Evolutionary conservation across 2,329 filamentous ascomycete genomes (phyloP).

Genomic region (Ophiostoma quercus): DNA sequence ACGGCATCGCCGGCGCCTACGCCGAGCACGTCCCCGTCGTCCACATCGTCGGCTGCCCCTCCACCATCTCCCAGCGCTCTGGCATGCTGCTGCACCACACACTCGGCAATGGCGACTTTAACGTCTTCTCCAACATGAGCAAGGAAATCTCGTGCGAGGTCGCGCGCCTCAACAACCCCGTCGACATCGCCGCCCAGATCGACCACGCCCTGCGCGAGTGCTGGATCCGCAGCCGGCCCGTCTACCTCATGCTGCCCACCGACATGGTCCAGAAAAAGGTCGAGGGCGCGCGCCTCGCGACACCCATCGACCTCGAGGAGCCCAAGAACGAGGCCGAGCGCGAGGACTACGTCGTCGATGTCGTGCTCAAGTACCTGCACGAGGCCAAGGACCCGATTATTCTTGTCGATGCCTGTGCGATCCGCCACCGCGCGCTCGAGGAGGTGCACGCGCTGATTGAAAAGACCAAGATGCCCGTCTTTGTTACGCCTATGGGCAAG

Average conservation of each 20-base stretch:
- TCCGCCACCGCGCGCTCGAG: constrained; percentile 66
- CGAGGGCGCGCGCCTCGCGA: constrained; percentile 66
- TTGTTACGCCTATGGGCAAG: constrained; percentile 89
- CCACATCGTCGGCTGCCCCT: constrained; percentile 43
- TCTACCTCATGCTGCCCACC: constrained; percentile 78
- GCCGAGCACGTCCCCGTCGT: constrained; percentile 52
- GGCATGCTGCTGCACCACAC: constrained; percentile 44
- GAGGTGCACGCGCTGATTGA: constrained; percentile 69
- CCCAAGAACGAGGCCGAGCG: constrained; percentile 62
- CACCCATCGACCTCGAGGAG: constrained; percentile 60
- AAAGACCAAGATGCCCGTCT: constrained; percentile 70
- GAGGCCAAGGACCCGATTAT: constrained; percentile 68
- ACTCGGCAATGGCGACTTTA: constrained; percentile 51
- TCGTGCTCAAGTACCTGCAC: constrained; percentile 64
- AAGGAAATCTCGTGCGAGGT: constrained; percentile 64
- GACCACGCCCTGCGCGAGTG: constrained; percentile 73
- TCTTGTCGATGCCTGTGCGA: constrained; percentile 76
- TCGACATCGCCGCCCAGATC: constrained; percentile 67
- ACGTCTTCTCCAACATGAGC: constrained; percentile 74
- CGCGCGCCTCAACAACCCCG: constrained; percentile 63
- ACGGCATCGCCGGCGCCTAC: constrained; percentile 53
- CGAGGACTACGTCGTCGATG: constrained; percentile 77
- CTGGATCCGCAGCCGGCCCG: constrained; percentile 66
- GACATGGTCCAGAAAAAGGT: constrained; percentile 74
- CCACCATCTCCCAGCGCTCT: constrained; percentile 28